A percentile compares a stretch with the other conserved stretches of the same genome.
Conservation (phyloP, 345 rosid species). For the Conringia planisiliqua region DNA sequence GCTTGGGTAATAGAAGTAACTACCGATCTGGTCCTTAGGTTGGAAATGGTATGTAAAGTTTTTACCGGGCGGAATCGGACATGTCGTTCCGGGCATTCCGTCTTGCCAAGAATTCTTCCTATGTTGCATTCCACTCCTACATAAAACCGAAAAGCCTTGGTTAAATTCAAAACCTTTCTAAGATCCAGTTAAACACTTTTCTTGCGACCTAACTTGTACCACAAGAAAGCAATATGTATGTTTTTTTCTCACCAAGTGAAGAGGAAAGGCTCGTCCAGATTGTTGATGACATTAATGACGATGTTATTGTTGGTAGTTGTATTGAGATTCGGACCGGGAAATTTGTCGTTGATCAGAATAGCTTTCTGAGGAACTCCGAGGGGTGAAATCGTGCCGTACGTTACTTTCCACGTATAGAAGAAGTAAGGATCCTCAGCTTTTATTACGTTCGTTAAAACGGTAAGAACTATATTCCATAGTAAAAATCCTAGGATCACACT, state of each 20-base stretch:
- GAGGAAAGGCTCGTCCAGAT: constrained; percentile 64
- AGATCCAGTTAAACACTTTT: neutral
- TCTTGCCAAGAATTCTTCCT: constrained; percentile 82
- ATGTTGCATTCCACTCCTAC: constrained; percentile 83
- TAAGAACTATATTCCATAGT: neutral
- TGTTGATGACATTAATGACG: constrained; percentile 56
- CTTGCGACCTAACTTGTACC: neutral
- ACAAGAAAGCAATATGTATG: neutral
- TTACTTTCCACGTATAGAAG: constrained; percentile 59
- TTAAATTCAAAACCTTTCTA: neutral
- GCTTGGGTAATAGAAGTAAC: constrained; percentile 80
- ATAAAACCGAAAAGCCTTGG: neutral
- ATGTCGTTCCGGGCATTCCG: constrained; percentile 76
- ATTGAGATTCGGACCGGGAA: constrained; percentile 66
- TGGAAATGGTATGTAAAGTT: constrained; percentile 76
- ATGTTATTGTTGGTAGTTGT: constrained; percentile 60
- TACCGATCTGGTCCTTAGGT: constrained; percentile 83
- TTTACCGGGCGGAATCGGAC: constrained; percentile 76
- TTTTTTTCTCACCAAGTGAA: constrained; percentile 41
- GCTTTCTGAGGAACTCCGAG: constrained; percentile 59
- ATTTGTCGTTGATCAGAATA: constrained; percentile 59
- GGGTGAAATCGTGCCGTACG: constrained; percentile 64
- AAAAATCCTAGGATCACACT: constrained; percentile 21
- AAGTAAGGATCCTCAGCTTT: constrained; percentile 58
- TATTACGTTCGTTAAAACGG: constrained; percentile 19